These are phyloP conservation scores for Talaromyces pinophilus DNA, from an alignment of 2,329 filamentous ascomycete species.

Conservation along the genomic window DNA sequence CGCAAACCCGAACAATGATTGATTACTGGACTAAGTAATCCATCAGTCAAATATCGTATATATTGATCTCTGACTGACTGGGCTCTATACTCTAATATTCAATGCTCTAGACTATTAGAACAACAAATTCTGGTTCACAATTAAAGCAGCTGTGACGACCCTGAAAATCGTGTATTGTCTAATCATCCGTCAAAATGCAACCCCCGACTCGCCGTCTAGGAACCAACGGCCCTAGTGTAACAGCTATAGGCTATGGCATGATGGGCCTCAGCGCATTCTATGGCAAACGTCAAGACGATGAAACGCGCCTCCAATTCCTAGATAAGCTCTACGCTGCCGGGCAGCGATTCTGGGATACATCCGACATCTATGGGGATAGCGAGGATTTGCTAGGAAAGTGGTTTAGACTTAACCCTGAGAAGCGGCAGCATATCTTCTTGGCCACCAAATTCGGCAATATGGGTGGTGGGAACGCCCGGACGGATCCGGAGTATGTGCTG, in stretches of 20 bases:
- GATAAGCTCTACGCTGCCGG: conserved; percentile 50
- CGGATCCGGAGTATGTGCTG: background rate
- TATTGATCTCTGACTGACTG: background rate
- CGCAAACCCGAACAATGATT: background rate
- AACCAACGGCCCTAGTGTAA: conserved; percentile 6
- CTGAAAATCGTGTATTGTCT: background rate
- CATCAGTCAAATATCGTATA: background rate
- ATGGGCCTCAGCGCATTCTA: conserved; percentile 27
- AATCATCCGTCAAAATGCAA: background rate
- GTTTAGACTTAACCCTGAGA: background rate
- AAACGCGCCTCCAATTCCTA: conserved; percentile 48
- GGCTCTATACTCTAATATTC: background rate
- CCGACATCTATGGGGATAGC: conserved; percentile 23
- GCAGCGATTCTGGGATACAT: conserved; percentile 48
- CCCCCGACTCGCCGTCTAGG: conserved; percentile 6
- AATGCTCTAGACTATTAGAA: background rate
- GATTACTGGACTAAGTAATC: background rate
- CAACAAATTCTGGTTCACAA: background rate
- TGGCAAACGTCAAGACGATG: conserved; percentile 37
- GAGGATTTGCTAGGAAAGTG: conserved; percentile 2
- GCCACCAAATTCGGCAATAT: conserved; percentile 9
- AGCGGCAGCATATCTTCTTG: background rate
- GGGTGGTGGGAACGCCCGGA: background rate
- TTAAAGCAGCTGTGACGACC: background rate
- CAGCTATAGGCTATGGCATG: conserved; percentile 15